phyloP scores from a whole-genome alignment of 139 green algal genomes.

The Mesostigma viride region DNA sequence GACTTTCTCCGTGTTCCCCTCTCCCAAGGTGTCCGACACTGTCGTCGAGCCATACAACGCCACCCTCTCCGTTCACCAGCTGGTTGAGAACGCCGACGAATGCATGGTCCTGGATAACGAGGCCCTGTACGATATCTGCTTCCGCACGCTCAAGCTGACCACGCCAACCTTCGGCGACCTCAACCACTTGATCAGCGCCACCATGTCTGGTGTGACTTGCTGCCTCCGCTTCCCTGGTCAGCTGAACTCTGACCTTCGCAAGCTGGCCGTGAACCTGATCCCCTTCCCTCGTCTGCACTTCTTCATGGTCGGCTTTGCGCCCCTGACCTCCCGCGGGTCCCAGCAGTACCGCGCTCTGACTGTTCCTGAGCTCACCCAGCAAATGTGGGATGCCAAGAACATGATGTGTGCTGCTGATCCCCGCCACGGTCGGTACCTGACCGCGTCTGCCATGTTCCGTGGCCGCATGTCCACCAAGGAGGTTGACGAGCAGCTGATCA shows the following conservation, averaged over 20 bases:
- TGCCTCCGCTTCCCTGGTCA: slow-evolving; percentile 98
- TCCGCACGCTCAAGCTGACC: slow-evolving; percentile 97
- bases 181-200: slow-evolving; percentile 92
- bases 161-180: slow-evolving; percentile 81
- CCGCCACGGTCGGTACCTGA: slow-evolving; percentile 94
- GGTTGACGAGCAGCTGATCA: slow-evolving; percentile 98
- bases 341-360: slow-evolving; percentile 91
- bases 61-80: slow-evolving; percentile 97
- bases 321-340: slow-evolving; percentile 84
- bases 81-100: slow-evolving; percentile 99
- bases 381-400: slow-evolving; percentile 99
- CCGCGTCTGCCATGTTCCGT: slow-evolving; percentile 90
- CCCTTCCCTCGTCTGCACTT: slow-evolving; percentile 95
- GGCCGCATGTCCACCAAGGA: slow-evolving; percentile 95
- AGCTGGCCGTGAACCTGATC: slow-evolving; percentile 98
- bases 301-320: no score
- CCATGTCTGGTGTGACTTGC: slow-evolving; percentile 98
- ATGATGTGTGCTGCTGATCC: slow-evolving; percentile 99
- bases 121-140: slow-evolving; percentile 99
- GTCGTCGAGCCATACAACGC: slow-evolving; percentile 99
- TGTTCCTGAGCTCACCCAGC: slow-evolving; percentile 94
- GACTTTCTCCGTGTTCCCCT: slow-evolving; percentile 97
- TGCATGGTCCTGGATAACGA: slow-evolving; percentile 98
- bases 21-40: slow-evolving; percentile 97
- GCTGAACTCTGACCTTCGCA: slow-evolving; percentile 96